Base-by-base conservation (phyloP, 176 grass and related monocot genomes). In the Triticum turgidum region DNA sequence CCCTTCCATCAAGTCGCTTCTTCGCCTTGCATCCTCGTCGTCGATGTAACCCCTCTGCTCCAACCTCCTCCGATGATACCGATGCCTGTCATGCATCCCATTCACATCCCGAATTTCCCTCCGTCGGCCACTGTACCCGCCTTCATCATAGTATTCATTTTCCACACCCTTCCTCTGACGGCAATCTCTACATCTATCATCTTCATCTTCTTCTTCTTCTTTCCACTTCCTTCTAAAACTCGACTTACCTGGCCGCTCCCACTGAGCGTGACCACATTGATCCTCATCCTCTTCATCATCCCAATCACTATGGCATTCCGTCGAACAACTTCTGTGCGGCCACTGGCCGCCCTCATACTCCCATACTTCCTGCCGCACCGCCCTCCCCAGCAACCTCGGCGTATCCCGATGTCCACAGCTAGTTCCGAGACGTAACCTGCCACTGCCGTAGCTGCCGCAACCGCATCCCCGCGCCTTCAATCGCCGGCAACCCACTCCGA, bases 31-130 rank as follows among this genome's bases (percentile, higher is more conserved):
- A 78, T 94, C 85, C 41, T 87, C 82, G 1, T 84, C 68, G 17
- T 95, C 79, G 80, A 77, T 41, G 86, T 88, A 82, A 62, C 88
- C 90, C 61, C 63, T 72, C 38, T 79, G 85, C 39, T 73, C 62
- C 76, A 62, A 51, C 34, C 68, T 77, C 52, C 88, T 88, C 80
- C 17, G 47, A 27, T 90, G 25, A 76, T 82, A 95, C 54, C 67
- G 65, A 74, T 83, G 63, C 51, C 41, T 81, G 44, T 68, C 24
- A 79, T 64, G 59, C 15, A n/a, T 22, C 22, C 63, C 87, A 68
- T 88, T 68, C 72, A 17, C 59, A 76, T 83, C 85, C n/a, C 66
- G 61, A 77, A n/a, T 90, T 79, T 69, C 86, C 62, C 47, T 86
- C 22, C 4, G 56, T 32, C 12, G 66, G 61, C 59, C 78, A 65